These are phyloP conservation scores for Begonia masoniana DNA, from an alignment of 306 rosid genomes.

Conservation along the genomic window DNA sequence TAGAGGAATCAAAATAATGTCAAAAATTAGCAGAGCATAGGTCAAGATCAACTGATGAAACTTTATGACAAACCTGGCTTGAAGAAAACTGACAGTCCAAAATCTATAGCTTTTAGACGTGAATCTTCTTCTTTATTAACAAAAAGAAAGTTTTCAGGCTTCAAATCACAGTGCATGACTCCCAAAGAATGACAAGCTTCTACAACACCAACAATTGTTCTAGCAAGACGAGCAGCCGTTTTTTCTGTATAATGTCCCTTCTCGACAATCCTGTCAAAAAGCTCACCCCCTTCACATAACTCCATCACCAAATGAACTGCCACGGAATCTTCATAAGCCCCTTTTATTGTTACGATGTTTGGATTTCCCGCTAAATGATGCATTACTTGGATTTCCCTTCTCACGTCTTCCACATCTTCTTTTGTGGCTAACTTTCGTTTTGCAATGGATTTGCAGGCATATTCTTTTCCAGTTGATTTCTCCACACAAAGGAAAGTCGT, in stretches of 20 bases:
- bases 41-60: too few species aligned
- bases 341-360: constrained; percentile 47
- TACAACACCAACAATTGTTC: constrained; percentile 63
- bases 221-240: constrained; percentile 62
- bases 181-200: constrained; percentile 89
- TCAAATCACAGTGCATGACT: constrained; percentile 94
- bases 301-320: constrained; percentile 92
- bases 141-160: constrained; percentile 89
- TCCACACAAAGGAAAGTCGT: constrained; percentile 66
- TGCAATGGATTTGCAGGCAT: constrained; percentile 78
- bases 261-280: constrained; percentile 70
- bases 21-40: too few species aligned
- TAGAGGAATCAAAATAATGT: too few species aligned
- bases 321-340: constrained; percentile 70
- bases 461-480: constrained; percentile 50
- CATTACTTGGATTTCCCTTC: constrained; percentile 90
- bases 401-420: constrained; percentile 80
- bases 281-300: constrained; percentile 76
- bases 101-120: constrained; percentile 79
- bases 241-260: constrained; percentile 64
- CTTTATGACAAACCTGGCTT: constrained; percentile 55
- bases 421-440: constrained; percentile 48
- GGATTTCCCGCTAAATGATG: constrained; percentile 65
- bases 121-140: constrained; percentile 64
- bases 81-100: constrained; percentile 78